Evolutionary conservation across 441 rosid species (phyloP), one percentile per base, ranked within the genome.

Genomic region (Populus trichocarpa): DNA sequence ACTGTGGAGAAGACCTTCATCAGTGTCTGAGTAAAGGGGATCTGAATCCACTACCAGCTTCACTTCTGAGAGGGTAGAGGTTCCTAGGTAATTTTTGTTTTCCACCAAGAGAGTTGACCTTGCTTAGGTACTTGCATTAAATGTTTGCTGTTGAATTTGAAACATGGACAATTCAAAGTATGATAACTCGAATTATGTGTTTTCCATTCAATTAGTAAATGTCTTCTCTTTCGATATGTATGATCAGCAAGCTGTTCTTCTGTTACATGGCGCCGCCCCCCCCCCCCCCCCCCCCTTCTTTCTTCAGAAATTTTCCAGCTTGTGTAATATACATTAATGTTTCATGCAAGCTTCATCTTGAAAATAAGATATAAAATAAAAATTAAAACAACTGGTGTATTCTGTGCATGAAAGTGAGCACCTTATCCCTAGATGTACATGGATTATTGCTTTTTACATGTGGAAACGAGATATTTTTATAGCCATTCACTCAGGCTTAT

Each of bases 161-260:
- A 50, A 50, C 16, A 16, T 14, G 8, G 7, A 50, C 20, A 50
- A 14, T 50, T 50, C 13, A 0, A 26, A 18, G 16, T 26, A 26
- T 26, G 28, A 26, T 26, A 2, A 26, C 28, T 26, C 2, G 28
- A 26, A 26, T 1, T 26, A 2, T 46, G 59, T 50, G 20, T 50
- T 67, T 67, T 8, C 22, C 38, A 38, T 70, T 70, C 22, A 46
- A 1, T 25, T 4, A 20, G 9, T 50, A 23, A 70, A 22, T 63
- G 38, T 38, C 80, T 67, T 71, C 38, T 42, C 26, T 38, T 74
- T 66, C 8, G 32, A 53, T 69, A n/a, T 53, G 71, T 8, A 25
- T 73, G 70, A 64, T 67, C 4, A 18, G 36, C 61, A 77, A 57
- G 4, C 5, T 26, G 23, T 13, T 46, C 25, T 57, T 53, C 22